Percentiles rank a stretch among this genome's conserved stretches.
These are phyloP conservation scores for Phytophthora kernoviae DNA, from an alignment of 352 stramenopile species.

Conservation along the genomic window DNA sequence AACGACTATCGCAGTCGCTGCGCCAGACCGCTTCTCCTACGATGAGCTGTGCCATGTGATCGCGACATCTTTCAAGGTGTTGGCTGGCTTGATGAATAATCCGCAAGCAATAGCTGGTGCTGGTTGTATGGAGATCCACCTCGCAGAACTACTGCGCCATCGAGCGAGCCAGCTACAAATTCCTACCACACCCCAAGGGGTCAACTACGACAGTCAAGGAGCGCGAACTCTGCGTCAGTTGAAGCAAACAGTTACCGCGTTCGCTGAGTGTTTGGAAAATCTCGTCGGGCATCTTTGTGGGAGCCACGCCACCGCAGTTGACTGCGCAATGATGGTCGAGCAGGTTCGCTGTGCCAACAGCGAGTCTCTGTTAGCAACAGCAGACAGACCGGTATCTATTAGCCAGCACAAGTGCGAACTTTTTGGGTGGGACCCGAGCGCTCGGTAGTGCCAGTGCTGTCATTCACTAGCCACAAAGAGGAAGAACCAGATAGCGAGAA, in stretches of 20 bases:
- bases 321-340: conserved; percentile 27
- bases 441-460: conserved; percentile 23
- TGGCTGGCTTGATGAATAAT: conserved; percentile 43
- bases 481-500: conserved; percentile 20
- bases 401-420: conserved; percentile 15
- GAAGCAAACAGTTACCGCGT: conserved; percentile 27
- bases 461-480: conserved; percentile 10
- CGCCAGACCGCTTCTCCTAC: conserved; percentile 43
- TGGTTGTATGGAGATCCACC: conserved; percentile 56
- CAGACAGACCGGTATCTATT: background rate
- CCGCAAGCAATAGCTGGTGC: conserved; percentile 49
- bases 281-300: conserved; percentile 26
- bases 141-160: conserved; percentile 41
- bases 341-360: conserved; percentile 34
- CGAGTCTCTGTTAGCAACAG: conserved; percentile 9
- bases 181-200: background rate
- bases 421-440: conserved; percentile 49
- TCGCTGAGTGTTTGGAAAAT: conserved; percentile 33
- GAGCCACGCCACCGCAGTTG: conserved; percentile 6
- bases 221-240: conserved; percentile 36
- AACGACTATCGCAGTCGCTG: conserved; percentile 45
- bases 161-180: conserved; percentile 31
- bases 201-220: conserved; percentile 8
- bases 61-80: conserved; percentile 42
- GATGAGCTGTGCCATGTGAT: conserved; percentile 51